Percentiles rank a stretch among this genome's conserved stretches.
Conservation (phyloP, 164 flowering plant species). For the Stephania japonica region DNA sequence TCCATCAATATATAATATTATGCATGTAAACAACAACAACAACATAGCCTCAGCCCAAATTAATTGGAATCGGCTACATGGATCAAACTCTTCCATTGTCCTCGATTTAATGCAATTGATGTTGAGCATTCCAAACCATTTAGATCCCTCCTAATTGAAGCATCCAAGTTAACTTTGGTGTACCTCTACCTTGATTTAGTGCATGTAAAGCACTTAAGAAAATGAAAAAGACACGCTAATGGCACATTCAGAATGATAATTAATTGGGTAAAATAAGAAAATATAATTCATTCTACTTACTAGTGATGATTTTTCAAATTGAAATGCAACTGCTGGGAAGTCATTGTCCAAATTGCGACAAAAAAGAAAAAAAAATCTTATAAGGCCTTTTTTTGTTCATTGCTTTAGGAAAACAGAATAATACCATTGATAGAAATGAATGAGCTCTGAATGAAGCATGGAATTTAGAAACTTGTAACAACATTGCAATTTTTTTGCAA, state of each 20-base stretch:
- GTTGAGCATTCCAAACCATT: too few relatives aligned
- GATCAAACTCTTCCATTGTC: too few relatives aligned
- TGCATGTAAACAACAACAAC: too few relatives aligned
- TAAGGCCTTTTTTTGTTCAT: background rate
- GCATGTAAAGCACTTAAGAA: too few relatives aligned
- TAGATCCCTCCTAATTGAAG: too few relatives aligned
- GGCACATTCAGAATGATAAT: background rate
- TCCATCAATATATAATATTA: too few relatives aligned
- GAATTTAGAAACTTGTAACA: background rate
- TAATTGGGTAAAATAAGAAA: background rate
- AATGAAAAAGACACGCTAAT: background rate
- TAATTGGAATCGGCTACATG: too few relatives aligned
- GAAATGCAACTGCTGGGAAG: conserved; percentile 9
- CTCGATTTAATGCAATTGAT: too few relatives aligned
- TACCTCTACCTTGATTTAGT: too few relatives aligned
- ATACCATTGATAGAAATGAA: background rate
- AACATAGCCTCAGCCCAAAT: too few relatives aligned
- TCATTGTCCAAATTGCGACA: conserved; percentile 11
- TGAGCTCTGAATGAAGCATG: background rate
- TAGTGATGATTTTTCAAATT: conserved; percentile 10
- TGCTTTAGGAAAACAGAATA: background rate
- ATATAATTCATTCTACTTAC: conserved; percentile 26
- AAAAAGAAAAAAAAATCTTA: background rate
- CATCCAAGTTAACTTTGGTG: too few relatives aligned
- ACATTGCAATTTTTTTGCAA: too few relatives aligned